Base-by-base conservation (phyloP, 2,329 filamentous ascomycete species). In the Penicillium sp. region DNA sequence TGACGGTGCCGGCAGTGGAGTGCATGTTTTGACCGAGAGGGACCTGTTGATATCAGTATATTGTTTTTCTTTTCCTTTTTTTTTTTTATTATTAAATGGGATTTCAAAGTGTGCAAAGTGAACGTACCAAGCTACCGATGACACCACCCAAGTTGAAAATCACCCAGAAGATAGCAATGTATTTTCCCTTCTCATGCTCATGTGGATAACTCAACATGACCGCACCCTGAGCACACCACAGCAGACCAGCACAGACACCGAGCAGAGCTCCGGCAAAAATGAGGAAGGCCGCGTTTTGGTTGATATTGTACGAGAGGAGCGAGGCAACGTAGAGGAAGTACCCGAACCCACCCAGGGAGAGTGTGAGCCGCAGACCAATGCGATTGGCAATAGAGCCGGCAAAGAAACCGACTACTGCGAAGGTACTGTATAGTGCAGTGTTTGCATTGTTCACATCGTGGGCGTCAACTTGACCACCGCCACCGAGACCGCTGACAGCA, bases 81-180 rank as follows among this genome's bases (percentile, higher is more conserved):
- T 24, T 17, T 17, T 17, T 17, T 17, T 17, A 17, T 17, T 17
- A 17, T 17, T 17, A 17, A 17, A 17, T 17, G 15, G 2, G 1
- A 13, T 10, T 15, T 17, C 31, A 8, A 31, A 8, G 29, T 26
- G 21, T 24, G 26, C 5, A 19, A 19, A 19, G 8, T 2, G 15
- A 49, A 66, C 77, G 66, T 69, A 81, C 79, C 73, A 83, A 65
- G 62, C 84, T 82, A 54, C 90, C 90, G 67, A 96, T 88, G 53
- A 95, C 89, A 61, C 83, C 89, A 60, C 90, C 90, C 52, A 90
- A 70, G 70, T 95, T 95, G 77, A 95, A 96, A 63, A 96, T 94
- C 67, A 89, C 83, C 90, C 90, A 95, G 72, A 95, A 95, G 74
- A 82, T 83, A 53, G 86, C 86, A 67, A 95, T 95, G 68, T 89